Percentiles rank a stretch among this genome's conserved stretches.
Evolutionary conservation across 148 eudicot species (phyloP).

Genomic region (Rhododendron ferrugineum): DNA sequence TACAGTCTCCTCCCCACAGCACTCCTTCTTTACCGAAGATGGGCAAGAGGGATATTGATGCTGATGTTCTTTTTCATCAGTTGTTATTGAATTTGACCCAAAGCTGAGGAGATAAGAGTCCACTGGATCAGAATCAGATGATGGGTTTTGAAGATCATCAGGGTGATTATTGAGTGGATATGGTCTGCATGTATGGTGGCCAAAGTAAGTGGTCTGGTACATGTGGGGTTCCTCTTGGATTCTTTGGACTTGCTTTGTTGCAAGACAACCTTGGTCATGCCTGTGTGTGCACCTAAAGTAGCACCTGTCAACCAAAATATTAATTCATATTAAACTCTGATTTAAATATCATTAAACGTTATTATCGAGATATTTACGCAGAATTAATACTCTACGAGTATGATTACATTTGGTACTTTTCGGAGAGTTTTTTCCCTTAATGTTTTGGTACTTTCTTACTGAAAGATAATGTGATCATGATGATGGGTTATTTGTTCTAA

Average conservation of each 20-base stretch:
- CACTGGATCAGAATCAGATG: neutral
- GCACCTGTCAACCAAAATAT: slow-evolving; percentile 25
- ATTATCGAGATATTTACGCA: neutral
- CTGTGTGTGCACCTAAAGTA: slow-evolving; percentile 50
- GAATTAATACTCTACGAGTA: no score
- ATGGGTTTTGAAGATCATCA: neutral
- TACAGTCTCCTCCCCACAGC: slow-evolving; percentile 1
- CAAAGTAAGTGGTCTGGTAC: slow-evolving; percentile 37
- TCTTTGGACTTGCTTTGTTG: slow-evolving; percentile 40
- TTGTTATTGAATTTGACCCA: neutral
- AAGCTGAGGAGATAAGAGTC: slow-evolving; percentile 5
- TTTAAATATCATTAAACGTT: neutral
- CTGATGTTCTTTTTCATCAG: neutral
- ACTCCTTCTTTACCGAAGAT: neutral
- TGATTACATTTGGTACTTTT: no score
- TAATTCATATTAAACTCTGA: neutral
- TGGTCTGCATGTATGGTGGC: slow-evolving; percentile 31
- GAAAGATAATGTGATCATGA: no score
- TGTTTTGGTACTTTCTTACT: no score
- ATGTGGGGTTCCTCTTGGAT: slow-evolving; percentile 16
- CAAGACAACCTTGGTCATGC: slow-evolving; percentile 31
- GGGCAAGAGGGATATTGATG: neutral
- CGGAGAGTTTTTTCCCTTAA: no score
- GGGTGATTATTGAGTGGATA: neutral
- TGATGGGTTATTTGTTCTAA: no score